phyloP scores from a whole-genome alignment of 2,329 filamentous ascomycete species.

The Trichoderma simmonsii region DNA sequence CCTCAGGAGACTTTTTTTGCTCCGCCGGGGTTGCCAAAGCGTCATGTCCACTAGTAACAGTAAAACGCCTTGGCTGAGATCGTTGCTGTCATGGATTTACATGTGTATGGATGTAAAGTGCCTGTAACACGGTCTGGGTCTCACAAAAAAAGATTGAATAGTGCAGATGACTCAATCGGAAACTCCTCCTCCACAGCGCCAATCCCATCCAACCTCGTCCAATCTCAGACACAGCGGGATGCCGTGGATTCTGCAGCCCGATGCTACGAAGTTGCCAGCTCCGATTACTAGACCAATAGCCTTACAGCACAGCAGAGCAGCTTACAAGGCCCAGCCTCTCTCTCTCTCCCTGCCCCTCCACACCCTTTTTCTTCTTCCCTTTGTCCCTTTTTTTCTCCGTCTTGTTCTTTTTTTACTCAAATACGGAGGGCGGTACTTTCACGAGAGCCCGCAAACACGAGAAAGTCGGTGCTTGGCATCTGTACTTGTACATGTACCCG shows the following conservation, averaged over 20 bases:
- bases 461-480: neutral
- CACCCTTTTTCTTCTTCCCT: neutral
- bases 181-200: neutral
- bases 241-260: neutral
- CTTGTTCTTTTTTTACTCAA: neutral
- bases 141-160: neutral
- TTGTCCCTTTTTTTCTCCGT: neutral
- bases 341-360: neutral
- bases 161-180: neutral
- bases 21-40: neutral
- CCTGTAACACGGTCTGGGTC: neutral
- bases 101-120: neutral
- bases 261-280: neutral
- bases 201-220: neutral
- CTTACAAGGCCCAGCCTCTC: neutral
- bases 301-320: neutral
- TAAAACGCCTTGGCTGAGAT: conserved; percentile 11
- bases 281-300: neutral
- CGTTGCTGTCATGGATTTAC: neutral
- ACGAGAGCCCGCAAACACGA: conserved; percentile 12
- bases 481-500: neutral
- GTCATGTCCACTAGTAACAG: neutral
- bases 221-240: neutral
- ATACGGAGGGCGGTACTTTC: neutral
- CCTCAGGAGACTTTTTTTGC: neutral